These are phyloP conservation scores for Saccharomycopsis hybrid DNA, from an alignment of 1,139 yeast genomes.

Conservation along the genomic window DNA sequence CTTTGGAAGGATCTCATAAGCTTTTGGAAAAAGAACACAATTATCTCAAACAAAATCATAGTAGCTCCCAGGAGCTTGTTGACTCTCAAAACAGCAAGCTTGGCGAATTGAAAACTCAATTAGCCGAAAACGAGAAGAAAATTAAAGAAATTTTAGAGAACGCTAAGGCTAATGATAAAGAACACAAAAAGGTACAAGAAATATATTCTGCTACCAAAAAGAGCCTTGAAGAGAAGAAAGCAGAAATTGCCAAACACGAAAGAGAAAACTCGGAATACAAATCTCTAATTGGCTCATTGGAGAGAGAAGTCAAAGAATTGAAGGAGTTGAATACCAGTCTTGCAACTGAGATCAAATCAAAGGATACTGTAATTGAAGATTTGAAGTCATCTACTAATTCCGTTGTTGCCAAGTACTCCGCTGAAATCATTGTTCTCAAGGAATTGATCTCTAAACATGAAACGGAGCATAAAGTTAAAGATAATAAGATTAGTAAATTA, in stretches of 20 bases:
- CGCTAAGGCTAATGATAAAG: background rate
- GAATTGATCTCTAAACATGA: background rate
- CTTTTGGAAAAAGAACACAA: slow-evolving; percentile 4
- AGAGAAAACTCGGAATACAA: background rate
- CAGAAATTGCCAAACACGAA: background rate
- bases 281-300: background rate
- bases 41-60: background rate
- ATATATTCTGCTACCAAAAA: background rate
- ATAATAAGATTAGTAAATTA: background rate
- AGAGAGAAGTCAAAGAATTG: background rate
- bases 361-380: too few species aligned
- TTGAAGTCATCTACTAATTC: too few species aligned
- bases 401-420: background rate
- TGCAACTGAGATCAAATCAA: background rate
- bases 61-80: background rate
- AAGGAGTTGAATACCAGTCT: background rate
- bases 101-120: background rate
- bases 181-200: background rate
- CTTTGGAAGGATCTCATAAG: slow-evolving; percentile 12
- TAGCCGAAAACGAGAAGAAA: background rate
- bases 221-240: background rate
- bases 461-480: background rate
- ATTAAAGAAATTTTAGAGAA: background rate
- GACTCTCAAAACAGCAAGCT: background rate
- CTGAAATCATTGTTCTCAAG: background rate